Evolutionary conservation across 768 basidiomycete species (phyloP).

Genomic region (Lactarius indigo): DNA sequence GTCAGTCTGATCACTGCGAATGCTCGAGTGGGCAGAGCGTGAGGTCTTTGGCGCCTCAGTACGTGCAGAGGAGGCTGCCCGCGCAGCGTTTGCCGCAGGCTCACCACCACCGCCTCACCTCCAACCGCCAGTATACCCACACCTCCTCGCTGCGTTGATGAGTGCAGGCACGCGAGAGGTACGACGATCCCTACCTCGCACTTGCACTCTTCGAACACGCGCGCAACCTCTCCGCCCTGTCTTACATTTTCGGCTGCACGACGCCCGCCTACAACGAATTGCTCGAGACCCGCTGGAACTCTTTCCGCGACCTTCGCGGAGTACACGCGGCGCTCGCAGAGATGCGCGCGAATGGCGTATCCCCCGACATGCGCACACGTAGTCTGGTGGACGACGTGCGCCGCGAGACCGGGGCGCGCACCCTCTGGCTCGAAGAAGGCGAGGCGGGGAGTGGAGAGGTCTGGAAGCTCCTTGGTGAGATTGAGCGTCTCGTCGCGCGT

Average conservation of each 20-base stretch:
- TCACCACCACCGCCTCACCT: slow-evolving; percentile 28
- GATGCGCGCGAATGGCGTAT: slow-evolving; percentile 79
- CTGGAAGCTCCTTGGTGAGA: slow-evolving; percentile 46
- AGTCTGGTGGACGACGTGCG: slow-evolving; percentile 60
- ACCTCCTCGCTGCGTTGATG: slow-evolving; percentile 76
- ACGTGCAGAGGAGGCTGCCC: slow-evolving; percentile 47
- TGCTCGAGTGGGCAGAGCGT: slow-evolving; percentile 68
- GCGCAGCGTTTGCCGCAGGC: slow-evolving; percentile 35
- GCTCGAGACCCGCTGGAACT: slow-evolving; percentile 78
- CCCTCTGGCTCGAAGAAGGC: slow-evolving; percentile 49
- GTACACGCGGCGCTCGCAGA: slow-evolving; percentile 72
- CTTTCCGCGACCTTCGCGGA: slow-evolving; percentile 77
- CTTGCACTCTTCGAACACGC: slow-evolving; percentile 82
- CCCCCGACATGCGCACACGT: slow-evolving; percentile 54
- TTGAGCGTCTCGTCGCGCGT: slow-evolving; percentile 44
- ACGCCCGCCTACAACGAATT: slow-evolving; percentile 87
- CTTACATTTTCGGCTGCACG: slow-evolving; percentile 88
- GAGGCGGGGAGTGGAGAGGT: slow-evolving; percentile 47
- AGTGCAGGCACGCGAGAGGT: slow-evolving; percentile 73
- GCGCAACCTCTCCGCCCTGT: slow-evolving; percentile 65
- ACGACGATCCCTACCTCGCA: slow-evolving; percentile 74
- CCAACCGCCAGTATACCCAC: slow-evolving; percentile 67
- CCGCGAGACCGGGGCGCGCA: slow-evolving; percentile 55
- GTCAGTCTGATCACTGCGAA: slow-evolving; percentile 61
- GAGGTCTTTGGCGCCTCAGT: slow-evolving; percentile 65